A percentile compares a stretch with the other conserved stretches of the same genome.
phyloP scores from a whole-genome alignment of 495 filamentous ascomycete genomes.

The Aspergillus nidulans region DNA sequence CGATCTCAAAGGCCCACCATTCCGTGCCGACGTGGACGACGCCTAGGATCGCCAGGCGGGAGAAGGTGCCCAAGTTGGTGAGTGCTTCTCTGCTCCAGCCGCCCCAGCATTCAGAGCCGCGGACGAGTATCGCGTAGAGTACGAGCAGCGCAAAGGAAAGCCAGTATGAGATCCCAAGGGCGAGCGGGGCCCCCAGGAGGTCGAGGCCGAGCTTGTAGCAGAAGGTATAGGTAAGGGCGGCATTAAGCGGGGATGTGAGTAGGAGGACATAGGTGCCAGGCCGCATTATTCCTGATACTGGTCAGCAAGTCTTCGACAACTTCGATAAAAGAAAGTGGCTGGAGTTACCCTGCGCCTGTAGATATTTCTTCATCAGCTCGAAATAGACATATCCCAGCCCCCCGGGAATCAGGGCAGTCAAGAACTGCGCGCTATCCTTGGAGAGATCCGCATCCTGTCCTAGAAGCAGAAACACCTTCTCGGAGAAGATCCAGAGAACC shows the following conservation, averaged over 20 bases:
- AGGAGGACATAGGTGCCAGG: constrained; percentile 84
- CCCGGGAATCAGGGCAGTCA: constrained; percentile 75
- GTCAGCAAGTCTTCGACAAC: background rate
- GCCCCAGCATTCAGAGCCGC: constrained; percentile 77
- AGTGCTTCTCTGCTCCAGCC: constrained; percentile 66
- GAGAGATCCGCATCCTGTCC: constrained; percentile 80
- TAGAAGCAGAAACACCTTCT: constrained; percentile 68
- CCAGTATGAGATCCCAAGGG: constrained; percentile 87
- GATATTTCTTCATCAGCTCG: constrained; percentile 85
- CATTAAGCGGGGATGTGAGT: constrained; percentile 78
- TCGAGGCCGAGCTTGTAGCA: constrained; percentile 67
- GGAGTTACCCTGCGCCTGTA: constrained; percentile 77
- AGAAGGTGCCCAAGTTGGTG: constrained; percentile 65
- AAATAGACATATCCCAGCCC: constrained; percentile 91
- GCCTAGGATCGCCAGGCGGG: constrained; percentile 71
- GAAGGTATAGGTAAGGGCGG: constrained; percentile 72
- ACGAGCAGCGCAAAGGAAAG: constrained; percentile 73
- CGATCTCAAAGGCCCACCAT: constrained; percentile 97
- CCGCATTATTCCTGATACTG: constrained; percentile 65
- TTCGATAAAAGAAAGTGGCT: background rate
- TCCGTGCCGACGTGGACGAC: constrained; percentile 89
- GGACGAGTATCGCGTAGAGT: constrained; percentile 67
- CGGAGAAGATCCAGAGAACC: constrained; percentile 71
- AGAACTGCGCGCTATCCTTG: constrained; percentile 67
- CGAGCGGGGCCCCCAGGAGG: constrained; percentile 75